These are phyloP conservation scores for Eucalyptus leucophloia DNA, from an alignment of 345 rosid species.

Conservation along the genomic window DNA sequence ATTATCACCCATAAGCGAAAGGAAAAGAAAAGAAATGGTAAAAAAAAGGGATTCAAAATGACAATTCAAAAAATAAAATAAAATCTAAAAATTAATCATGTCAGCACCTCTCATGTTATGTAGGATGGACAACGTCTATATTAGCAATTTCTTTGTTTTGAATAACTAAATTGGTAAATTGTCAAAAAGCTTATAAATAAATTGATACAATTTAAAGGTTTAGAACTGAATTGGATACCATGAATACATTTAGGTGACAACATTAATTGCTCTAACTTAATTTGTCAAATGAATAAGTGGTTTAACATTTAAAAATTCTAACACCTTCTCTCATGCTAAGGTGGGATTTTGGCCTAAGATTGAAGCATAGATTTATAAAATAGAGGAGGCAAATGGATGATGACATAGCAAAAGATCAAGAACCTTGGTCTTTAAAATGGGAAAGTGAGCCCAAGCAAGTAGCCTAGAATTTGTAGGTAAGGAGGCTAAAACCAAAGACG, in stretches of 20 bases:
- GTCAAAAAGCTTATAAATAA: too few species aligned
- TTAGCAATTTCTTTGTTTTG: too few species aligned
- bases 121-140: not conserved
- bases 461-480: not conserved
- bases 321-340: not conserved
- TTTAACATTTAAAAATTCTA: not conserved
- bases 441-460: not conserved
- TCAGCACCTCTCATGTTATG: accelerated
- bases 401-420: not conserved
- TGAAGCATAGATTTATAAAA: not conserved
- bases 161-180: too few species aligned
- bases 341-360: not conserved
- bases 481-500: not conserved
- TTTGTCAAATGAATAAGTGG: not conserved
- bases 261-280: not conserved
- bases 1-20: too few species aligned
- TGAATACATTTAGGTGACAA: not conserved
- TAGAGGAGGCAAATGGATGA: not conserved
- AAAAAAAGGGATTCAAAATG: not conserved
- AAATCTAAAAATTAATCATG: too few species aligned
- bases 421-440: not conserved
- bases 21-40: too few species aligned
- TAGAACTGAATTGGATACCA: not conserved
- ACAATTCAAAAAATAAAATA: not conserved
- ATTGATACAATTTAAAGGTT: too few species aligned